Evolutionary conservation across 2,329 filamentous ascomycete genomes (phyloP).

Genomic region (Xylariaceae sp.): DNA sequence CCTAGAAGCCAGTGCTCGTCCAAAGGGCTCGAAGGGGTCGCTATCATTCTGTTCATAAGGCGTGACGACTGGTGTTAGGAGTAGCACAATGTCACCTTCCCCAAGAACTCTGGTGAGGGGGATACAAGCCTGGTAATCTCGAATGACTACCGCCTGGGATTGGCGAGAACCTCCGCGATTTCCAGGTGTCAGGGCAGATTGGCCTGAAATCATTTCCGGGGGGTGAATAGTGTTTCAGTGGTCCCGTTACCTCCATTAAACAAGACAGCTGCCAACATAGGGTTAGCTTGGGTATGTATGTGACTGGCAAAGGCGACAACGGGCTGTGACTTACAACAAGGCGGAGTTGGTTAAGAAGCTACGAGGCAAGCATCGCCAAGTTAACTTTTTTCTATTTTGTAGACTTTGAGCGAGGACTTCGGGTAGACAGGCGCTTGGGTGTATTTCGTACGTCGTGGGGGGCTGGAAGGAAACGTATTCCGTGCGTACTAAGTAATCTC

Average conservation of each 20-base stretch:
- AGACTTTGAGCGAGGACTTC: background rate
- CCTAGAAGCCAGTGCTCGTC: conserved; percentile 54
- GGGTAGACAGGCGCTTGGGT: conserved; percentile 7
- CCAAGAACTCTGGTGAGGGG: conserved; percentile 43
- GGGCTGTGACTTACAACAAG: conserved; percentile 8
- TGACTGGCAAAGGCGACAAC: background rate
- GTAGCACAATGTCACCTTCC: conserved; percentile 52
- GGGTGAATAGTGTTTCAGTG: conserved; percentile 22
- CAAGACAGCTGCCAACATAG: conserved; percentile 10
- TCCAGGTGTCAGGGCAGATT: conserved; percentile 26
- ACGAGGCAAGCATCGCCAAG: conserved; percentile 19
- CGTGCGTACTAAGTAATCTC: conserved; percentile 9
- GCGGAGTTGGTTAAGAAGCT: conserved; percentile 14
- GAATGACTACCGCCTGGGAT: conserved; percentile 28
- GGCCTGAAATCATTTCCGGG: conserved; percentile 32
- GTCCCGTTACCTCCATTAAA: conserved; percentile 26
- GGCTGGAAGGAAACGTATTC: background rate
- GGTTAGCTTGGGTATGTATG: conserved; percentile 5
- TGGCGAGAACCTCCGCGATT: conserved; percentile 29
- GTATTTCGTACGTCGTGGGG: conserved; percentile 3
- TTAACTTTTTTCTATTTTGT: conserved; percentile 6
- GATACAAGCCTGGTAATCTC: conserved; percentile 37
- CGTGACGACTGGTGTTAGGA: conserved; percentile 53
- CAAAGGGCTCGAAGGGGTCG: conserved; percentile 70
- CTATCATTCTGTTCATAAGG: conserved; percentile 38